Base-by-base conservation (phyloP, 805 yeast species). In the Pichia rugopelliculosa region DNA sequence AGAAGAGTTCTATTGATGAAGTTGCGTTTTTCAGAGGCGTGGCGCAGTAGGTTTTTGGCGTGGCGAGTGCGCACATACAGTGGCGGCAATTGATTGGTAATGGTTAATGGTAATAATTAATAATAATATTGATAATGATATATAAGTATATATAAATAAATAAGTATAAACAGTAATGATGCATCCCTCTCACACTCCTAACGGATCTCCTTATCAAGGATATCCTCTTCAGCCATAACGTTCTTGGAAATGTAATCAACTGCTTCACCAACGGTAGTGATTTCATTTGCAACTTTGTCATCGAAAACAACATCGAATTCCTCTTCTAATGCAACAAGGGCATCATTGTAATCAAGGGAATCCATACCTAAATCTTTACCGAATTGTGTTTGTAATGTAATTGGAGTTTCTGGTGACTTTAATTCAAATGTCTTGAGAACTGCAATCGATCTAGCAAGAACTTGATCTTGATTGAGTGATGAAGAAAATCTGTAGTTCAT, bases 271-370 rank as follows among this genome's bases (percentile, higher is more conserved):
- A 77, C 81, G 34, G 79, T 71, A 67, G 75, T 75, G 66, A 78
- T 77, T 55, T 75, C 79, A 57, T 78, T 80, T 36, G 83, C 79
- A 50, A 76, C 60, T 44, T 67, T 62, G 53, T 66, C 70, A 44
- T 65, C 69, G 45, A 66, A 65, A 24, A 66, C 73, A 50, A 74
- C 65, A 48, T 72, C 74, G 56, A 83, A 83, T 66, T 83, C 90
- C 75, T 90, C 96, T 74, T 91, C 99, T 61, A 91, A 83, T 49
- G 96, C 96, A 68, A 93, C 96, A 59, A 93, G 77, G 47, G 93
- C 90, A 73, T 91, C 99, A 53, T 91, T 96, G 53, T 93, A 85
- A 63, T 91, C 99, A 56, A 91, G 76, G 10, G 96, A 87, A 69
- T 91, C 99, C 64, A 87, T 77, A n/a, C 90, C 91, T 57, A 87